Percentiles rank a stretch among this genome's conserved stretches.
Conservation (phyloP, 208 protist species). For the Leishmania lainsoni region DNA sequence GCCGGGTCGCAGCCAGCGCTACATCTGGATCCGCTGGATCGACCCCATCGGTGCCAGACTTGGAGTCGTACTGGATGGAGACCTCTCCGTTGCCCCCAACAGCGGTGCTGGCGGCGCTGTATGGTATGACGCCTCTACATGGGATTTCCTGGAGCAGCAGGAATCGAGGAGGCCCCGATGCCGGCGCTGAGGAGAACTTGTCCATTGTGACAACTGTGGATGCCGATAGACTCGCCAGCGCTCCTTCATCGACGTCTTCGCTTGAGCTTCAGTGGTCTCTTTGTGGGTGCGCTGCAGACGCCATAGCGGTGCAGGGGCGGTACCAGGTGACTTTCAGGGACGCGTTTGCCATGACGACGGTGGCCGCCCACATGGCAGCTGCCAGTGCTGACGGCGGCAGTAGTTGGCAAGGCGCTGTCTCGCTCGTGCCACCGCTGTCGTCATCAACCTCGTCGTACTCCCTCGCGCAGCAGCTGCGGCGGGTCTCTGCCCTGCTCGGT, state of each 20-base stretch:
- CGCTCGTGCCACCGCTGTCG: background rate
- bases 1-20: background rate
- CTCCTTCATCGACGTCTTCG: conserved; percentile 1
- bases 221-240: background rate
- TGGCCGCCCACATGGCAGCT: conserved; percentile 13
- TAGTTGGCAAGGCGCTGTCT: no score
- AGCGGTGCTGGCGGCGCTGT: conserved; percentile 55
- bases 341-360: conserved; percentile 28
- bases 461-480: conserved; percentile 28
- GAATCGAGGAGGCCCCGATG: background rate
- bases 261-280: conserved; percentile 10
- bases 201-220: background rate
- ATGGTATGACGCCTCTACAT: conserved; percentile 42
- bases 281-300: background rate
- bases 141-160: background rate
- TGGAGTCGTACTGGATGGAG: conserved; percentile 33
- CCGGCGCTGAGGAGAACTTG: background rate
- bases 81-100: conserved; percentile 59
- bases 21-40: background rate
- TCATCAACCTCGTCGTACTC: conserved; percentile 19
- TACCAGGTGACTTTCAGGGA: conserved; percentile 13
- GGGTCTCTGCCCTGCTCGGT: conserved; percentile 13
- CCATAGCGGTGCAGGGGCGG: background rate
- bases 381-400: background rate
- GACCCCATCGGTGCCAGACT: conserved; percentile 16